Percentiles rank a stretch among this genome's conserved stretches.
phyloP scores from a whole-genome alignment of 208 protist genomes.

The Crithidia expoeki region DNA sequence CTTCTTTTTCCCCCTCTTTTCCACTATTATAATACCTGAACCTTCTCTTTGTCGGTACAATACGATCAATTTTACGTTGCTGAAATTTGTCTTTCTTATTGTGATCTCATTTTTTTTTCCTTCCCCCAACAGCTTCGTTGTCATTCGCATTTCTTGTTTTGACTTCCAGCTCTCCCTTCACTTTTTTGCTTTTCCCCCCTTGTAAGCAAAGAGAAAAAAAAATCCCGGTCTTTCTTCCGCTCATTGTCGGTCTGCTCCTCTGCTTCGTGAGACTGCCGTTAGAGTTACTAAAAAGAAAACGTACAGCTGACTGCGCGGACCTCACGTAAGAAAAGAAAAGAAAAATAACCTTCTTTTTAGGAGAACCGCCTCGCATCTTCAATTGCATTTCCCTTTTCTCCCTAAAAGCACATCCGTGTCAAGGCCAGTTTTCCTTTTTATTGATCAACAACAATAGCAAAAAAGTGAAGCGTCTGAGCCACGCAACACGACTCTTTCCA shows the following conservation, averaged over 20 bases:
- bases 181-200: conserved; percentile 1
- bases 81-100: conserved; percentile 2
- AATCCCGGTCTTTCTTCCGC: conserved; percentile 9
- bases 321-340: not conserved
- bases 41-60: conserved; percentile 10
- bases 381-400: conserved; percentile 1
- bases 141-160: conserved; percentile 9
- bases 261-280: not conserved
- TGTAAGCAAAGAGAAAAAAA: not conserved
- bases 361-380: not conserved
- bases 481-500: not conserved
- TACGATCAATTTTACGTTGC: conserved; percentile 5
- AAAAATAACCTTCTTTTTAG: conserved; percentile 7
- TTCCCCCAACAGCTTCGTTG: not conserved
- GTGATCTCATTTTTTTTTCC: conserved; percentile 20
- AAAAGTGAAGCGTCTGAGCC: not conserved
- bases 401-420: conserved; percentile 2
- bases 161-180: conserved; percentile 2
- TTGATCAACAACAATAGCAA: not conserved
- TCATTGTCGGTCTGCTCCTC: conserved; percentile 8
- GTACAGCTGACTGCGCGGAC: conserved; percentile 7
- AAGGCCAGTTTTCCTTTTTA: not conserved
- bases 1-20: conserved; percentile 15
- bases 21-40: not conserved
- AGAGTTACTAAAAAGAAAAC: not conserved